phyloP scores from a whole-genome alignment of 208 protist species.

The Crithidia sp. region DNA sequence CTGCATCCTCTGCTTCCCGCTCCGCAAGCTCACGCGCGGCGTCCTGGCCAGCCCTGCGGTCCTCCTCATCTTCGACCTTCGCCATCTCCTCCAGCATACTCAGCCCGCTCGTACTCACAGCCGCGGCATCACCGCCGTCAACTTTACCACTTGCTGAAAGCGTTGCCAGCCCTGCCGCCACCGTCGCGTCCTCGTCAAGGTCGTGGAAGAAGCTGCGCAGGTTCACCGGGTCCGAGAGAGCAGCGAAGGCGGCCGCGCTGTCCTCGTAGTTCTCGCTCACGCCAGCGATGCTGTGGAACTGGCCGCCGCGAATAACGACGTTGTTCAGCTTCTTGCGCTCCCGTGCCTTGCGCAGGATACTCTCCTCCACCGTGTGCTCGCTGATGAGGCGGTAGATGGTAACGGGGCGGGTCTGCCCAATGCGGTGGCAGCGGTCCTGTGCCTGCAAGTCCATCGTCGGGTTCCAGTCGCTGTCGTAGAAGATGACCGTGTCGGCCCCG shows the following conservation, averaged over 20 bases:
- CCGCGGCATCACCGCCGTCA: neutral
- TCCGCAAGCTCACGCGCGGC: constrained; percentile 66
- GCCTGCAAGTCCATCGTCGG: constrained; percentile 98
- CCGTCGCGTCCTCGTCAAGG: constrained; percentile 82
- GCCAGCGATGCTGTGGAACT: constrained; percentile 87
- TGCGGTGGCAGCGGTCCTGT: constrained; percentile 97
- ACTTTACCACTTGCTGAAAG: neutral
- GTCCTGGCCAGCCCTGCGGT: constrained; percentile 61
- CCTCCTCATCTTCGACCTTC: constrained; percentile 81
- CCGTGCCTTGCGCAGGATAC: constrained; percentile 95
- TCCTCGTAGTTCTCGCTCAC: constrained; percentile 63
- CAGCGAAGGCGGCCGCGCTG: constrained; percentile 70
- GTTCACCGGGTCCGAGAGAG: constrained; percentile 70
- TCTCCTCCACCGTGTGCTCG: constrained; percentile 96
- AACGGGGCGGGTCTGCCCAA: constrained; percentile 97
- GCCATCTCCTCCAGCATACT: constrained; percentile 71
- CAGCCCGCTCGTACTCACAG: neutral
- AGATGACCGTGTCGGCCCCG: constrained; percentile 99
- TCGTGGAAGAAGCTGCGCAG: constrained; percentile 90
- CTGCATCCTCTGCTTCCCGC: constrained; percentile 56
- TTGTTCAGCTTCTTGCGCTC: constrained; percentile 95
- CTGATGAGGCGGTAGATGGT: constrained; percentile 97
- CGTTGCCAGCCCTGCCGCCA: constrained; percentile 16
- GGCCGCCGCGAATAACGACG: constrained; percentile 95
- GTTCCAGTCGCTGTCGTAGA: constrained; percentile 99